Evolutionary conservation across 1,284 basidiomycete species (phyloP).

Genomic region (Ceratobasidium sp.): DNA sequence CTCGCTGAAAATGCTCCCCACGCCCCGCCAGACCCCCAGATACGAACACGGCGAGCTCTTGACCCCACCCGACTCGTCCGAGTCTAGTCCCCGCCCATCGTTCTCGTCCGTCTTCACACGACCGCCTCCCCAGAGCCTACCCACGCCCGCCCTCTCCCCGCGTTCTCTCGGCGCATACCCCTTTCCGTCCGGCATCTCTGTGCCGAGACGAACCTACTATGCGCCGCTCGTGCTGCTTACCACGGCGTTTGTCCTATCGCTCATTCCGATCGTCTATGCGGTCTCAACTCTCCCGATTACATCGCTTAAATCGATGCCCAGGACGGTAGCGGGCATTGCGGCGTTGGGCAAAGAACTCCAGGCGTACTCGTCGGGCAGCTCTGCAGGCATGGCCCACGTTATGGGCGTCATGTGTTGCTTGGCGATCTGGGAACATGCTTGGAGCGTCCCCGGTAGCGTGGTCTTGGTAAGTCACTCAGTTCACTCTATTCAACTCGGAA

Average conservation of each 20-base stretch:
- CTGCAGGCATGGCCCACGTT: constrained; percentile 71
- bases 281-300: constrained; percentile 74
- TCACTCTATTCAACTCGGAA: constrained; percentile 45
- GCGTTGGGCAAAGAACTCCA: constrained; percentile 77
- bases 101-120: constrained; percentile 38
- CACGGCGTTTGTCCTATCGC: constrained; percentile 42
- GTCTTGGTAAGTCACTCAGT: constrained; percentile 71
- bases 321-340: constrained; percentile 75
- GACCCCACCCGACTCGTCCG: constrained; percentile 15
- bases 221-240: constrained; percentile 43
- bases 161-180: constrained; percentile 8
- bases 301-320: constrained; percentile 69
- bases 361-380: constrained; percentile 68
- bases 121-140: constrained; percentile 18
- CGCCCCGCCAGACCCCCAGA: constrained; percentile 15
- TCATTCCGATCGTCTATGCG: constrained; percentile 57
- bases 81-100: constrained; percentile 16
- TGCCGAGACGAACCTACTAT: constrained; percentile 26
- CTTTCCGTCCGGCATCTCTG: not conserved
- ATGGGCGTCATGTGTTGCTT: constrained; percentile 84
- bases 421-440: constrained; percentile 92
- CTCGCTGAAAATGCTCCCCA: constrained; percentile 26
- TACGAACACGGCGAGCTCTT: constrained; percentile 3
- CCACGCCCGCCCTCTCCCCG: constrained; percentile 30
- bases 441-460: constrained; percentile 92